Percentiles rank a stretch among this genome's conserved stretches.
phyloP scores from a whole-genome alignment of 2,329 filamentous ascomycete species.

The Paraphoma sp. region DNA sequence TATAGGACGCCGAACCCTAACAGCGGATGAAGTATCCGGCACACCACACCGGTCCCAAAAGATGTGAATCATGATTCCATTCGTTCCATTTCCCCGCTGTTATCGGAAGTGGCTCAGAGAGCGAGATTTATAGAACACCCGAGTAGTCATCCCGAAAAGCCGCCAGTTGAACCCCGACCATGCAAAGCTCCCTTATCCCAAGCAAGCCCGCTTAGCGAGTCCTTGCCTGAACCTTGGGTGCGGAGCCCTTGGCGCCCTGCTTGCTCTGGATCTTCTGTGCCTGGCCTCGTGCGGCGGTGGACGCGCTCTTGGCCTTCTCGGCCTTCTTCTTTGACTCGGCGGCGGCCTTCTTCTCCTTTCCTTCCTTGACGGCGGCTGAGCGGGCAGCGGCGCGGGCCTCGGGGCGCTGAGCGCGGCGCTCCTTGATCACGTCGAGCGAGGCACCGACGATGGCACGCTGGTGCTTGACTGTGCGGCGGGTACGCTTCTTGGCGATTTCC shows the following conservation, averaged over 20 bases:
- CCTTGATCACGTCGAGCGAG: slow-evolving; percentile 99
- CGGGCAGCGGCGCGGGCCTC: slow-evolving; percentile 95
- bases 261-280: slow-evolving; percentile 86
- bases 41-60: slow-evolving; percentile 34
- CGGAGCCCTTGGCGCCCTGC: slow-evolving; percentile 93
- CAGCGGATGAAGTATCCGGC: slow-evolving; percentile 29
- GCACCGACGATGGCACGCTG: slow-evolving; percentile 99
- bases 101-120: slow-evolving; percentile 28
- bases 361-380: slow-evolving; percentile 89
- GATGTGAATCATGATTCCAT: slow-evolving; percentile 37
- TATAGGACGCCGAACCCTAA: slow-evolving; percentile 40
- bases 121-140: slow-evolving; percentile 33
- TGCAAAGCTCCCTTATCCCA: slow-evolving; percentile 16
- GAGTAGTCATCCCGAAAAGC: slow-evolving; percentile 35
- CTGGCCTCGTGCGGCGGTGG: slow-evolving; percentile 76
- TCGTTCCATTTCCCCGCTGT: slow-evolving; percentile 34
- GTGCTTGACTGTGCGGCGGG: slow-evolving; percentile 95
- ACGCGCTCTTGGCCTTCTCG: slow-evolving; percentile 95
- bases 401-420: slow-evolving; percentile 92
- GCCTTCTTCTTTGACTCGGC: slow-evolving; percentile 94
- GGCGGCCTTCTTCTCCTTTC: slow-evolving; percentile 97
- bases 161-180: slow-evolving; percentile 30
- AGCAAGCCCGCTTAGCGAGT: slow-evolving; percentile 70
- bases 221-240: slow-evolving; percentile 82
- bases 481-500: slow-evolving; percentile 99